Evolutionary conservation across 768 basidiomycete genomes (phyloP).

Genomic region (Boletus rubropictus): DNA sequence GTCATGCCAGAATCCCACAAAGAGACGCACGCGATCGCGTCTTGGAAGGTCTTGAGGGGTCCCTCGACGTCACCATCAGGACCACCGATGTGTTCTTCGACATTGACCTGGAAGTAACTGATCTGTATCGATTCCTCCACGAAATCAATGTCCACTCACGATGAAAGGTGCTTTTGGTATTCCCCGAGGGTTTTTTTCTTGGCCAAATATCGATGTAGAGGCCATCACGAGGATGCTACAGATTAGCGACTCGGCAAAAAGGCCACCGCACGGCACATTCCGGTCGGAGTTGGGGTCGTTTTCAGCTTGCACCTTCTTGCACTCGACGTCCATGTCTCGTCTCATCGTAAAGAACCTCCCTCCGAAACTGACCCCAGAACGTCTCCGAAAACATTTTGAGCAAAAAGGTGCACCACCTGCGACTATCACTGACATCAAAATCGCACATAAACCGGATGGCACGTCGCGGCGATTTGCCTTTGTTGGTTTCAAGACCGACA

Average conservation of each 20-base stretch:
- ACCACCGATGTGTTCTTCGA: slow-evolving; percentile 80
- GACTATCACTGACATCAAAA: slow-evolving; percentile 79
- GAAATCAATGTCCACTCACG: slow-evolving; percentile 41
- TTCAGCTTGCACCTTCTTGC: background rate
- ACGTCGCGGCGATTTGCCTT: slow-evolving; percentile 87
- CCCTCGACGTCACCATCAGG: slow-evolving; percentile 72
- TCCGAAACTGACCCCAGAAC: slow-evolving; percentile 54
- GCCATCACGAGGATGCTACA: slow-evolving; percentile 11
- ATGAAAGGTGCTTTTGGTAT: slow-evolving; percentile 96
- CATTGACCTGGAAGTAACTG: slow-evolving; percentile 50
- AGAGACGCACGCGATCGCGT: slow-evolving; percentile 80
- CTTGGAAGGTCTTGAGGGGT: slow-evolving; percentile 77
- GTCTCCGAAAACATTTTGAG: slow-evolving; percentile 64
- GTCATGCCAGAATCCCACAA: slow-evolving; percentile 3
- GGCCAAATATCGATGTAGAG: slow-evolving; percentile 28
- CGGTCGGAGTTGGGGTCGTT: slow-evolving; percentile 20
- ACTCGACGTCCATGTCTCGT: slow-evolving; percentile 55
- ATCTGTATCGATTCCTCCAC: background rate
- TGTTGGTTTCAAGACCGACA: slow-evolving; percentile 78
- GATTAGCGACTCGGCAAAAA: background rate
- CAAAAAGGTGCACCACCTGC: slow-evolving; percentile 55
- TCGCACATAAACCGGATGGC: slow-evolving; percentile 72
- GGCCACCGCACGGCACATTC: slow-evolving; percentile 13
- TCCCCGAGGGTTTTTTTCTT: slow-evolving; percentile 77
- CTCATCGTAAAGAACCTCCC: slow-evolving; percentile 82